Percentiles rank a stretch among this genome's conserved stretches.
Evolutionary conservation across 1,139 yeast species (phyloP).

Genomic region (Geotrichum histeridarum): DNA sequence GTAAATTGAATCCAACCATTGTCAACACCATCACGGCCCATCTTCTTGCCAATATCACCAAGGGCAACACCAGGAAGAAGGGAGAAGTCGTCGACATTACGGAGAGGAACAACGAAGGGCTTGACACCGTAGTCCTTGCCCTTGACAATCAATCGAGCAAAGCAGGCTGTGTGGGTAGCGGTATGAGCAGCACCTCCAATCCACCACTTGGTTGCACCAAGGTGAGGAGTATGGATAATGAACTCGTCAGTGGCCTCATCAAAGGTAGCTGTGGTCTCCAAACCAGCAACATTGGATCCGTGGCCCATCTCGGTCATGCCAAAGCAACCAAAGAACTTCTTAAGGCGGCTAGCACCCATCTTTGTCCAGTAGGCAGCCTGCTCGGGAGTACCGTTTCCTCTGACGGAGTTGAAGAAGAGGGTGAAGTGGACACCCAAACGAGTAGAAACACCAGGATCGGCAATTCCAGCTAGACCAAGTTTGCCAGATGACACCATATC

Average conservation of each 20-base stretch:
- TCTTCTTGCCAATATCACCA: conserved; percentile 88
- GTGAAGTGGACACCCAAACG: conserved; percentile 66
- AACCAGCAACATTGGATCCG: conserved; percentile 85
- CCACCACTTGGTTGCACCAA: conserved; percentile 96
- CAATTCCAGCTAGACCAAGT: conserved; percentile 39
- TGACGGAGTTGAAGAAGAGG: conserved; percentile 58
- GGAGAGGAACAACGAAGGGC: conserved; percentile 81
- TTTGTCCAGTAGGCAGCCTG: conserved; percentile 63
- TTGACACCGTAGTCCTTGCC: conserved; percentile 85
- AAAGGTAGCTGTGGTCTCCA: conserved; percentile 81
- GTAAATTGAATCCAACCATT: conserved; percentile 92
- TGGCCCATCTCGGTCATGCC: conserved; percentile 95
- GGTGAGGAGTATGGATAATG: conserved; percentile 73
- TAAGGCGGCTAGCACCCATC: conserved; percentile 58
- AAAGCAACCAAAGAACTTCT: conserved; percentile 78
- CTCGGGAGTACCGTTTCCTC: conserved; percentile 62
- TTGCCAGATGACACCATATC: conserved; percentile 28
- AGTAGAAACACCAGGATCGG: conserved; percentile 58
- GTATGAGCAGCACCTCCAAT: conserved; percentile 95
- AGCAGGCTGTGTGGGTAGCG: conserved; percentile 75
- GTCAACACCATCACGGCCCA: conserved; percentile 74
- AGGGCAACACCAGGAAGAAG: conserved; percentile 71
- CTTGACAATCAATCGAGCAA: conserved; percentile 72
- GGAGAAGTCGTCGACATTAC: conserved; percentile 60
- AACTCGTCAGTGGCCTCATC: conserved; percentile 61